phyloP scores from a whole-genome alignment of 1,284 basidiomycete species.

The Athelia psychrophila region DNA sequence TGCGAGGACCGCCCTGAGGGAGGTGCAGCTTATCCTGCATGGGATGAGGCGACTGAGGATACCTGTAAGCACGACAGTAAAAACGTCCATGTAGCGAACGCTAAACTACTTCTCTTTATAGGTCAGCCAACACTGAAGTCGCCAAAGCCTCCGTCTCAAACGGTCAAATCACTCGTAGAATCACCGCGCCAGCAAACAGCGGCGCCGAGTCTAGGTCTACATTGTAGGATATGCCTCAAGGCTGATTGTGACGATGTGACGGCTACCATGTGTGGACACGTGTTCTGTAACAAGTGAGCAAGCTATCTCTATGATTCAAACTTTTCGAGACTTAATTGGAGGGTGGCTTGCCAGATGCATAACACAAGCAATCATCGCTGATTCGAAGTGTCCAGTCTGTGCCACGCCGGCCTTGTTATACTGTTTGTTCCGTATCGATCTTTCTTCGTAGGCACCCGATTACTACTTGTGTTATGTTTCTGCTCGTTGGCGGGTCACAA shows the following conservation, averaged over 20 bases:
- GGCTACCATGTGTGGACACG: conserved; percentile 30
- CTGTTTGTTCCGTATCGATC: conserved; percentile 29
- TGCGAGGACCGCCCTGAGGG: not conserved
- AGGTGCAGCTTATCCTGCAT: not conserved
- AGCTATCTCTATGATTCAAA: not conserved
- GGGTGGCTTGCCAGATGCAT: conserved; percentile 23
- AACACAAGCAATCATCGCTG: conserved; percentile 24
- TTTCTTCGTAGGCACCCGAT: not conserved
- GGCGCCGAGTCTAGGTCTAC: conserved; percentile 7
- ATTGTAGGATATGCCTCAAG: conserved; percentile 27
- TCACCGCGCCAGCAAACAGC: not conserved
- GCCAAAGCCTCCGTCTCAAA: not conserved
- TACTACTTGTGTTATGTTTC: too few species aligned
- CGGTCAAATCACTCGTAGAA: not conserved
- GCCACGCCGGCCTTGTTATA: conserved; percentile 26
- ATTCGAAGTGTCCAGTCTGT: conserved; percentile 27
- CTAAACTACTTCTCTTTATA: too few species aligned
- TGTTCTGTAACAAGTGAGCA: conserved; percentile 28
- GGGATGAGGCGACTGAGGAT: too few species aligned
- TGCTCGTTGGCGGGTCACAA: too few species aligned
- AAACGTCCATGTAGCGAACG: too few species aligned
- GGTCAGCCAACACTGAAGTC: not conserved
- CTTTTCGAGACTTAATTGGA: too few species aligned
- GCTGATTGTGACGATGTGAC: conserved; percentile 30
- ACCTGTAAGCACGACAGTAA: not conserved